Evolutionary conservation across 1,284 basidiomycete species (phyloP).

Genomic region (Papiliotrema nemorosa): DNA sequence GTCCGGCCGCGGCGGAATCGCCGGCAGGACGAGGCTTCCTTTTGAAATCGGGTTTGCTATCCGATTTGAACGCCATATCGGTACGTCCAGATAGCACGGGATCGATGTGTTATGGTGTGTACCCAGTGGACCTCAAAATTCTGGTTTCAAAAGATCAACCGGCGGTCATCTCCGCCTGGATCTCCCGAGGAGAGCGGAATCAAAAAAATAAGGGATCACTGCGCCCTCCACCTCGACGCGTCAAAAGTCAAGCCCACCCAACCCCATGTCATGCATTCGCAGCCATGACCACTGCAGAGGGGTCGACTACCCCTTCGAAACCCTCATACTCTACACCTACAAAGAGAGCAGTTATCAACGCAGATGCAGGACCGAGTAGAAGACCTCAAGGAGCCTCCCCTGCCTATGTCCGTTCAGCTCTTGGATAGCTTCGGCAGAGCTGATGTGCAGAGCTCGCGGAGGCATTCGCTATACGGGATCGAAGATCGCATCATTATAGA

Average conservation of each 20-base stretch:
- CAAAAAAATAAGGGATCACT: background rate
- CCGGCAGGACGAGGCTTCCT: background rate
- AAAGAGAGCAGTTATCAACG: constrained; percentile 12
- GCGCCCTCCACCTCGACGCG: background rate
- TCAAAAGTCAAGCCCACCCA: background rate
- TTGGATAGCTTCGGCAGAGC: background rate
- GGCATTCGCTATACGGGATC: constrained; percentile 50
- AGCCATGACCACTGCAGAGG: background rate
- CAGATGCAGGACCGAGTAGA: constrained; percentile 11
- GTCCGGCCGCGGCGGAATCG: background rate
- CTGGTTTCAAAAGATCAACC: background rate
- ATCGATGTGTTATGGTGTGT: background rate
- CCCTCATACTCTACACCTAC: constrained; percentile 8
- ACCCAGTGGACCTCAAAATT: background rate
- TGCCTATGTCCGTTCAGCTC: constrained; percentile 18
- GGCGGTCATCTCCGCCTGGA: no score
- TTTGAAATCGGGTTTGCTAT: background rate
- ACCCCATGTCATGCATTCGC: background rate
- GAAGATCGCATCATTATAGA: constrained; percentile 51
- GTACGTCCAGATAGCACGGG: background rate
- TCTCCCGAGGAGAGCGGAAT: no score
- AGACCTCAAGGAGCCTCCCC: constrained; percentile 20
- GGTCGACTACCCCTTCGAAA: background rate
- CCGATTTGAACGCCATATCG: background rate
- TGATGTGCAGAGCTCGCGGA: constrained; percentile 33